Conservation (phyloP, 805 yeast genomes). For the Candida saitoana region DNA sequence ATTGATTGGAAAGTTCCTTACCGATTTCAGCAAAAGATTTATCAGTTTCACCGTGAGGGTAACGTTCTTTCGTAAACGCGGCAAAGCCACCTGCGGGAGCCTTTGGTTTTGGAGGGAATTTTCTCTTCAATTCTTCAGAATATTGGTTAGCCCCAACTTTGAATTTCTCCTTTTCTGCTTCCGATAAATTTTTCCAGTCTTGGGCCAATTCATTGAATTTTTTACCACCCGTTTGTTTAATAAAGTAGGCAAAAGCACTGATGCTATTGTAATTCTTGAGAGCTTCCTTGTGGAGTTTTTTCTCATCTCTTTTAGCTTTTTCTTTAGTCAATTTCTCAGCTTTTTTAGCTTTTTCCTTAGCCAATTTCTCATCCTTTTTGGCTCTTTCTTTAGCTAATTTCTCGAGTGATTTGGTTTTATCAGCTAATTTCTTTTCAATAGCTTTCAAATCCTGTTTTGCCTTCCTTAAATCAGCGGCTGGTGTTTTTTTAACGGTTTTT, state of each 20-base stretch:
- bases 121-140: conserved; percentile 20
- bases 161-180: conserved; percentile 25
- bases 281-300: conserved; percentile 17
- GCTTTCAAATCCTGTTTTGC: conserved; percentile 7
- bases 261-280: conserved; percentile 18
- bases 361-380: conserved; percentile 1
- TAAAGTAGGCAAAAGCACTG: conserved; percentile 5
- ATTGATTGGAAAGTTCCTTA: conserved; percentile 23
- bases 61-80: conserved; percentile 25
- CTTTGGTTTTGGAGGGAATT: conserved; percentile 32
- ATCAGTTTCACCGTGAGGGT: conserved; percentile 15
- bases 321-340: conserved; percentile 1
- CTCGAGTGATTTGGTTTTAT: conserved; percentile 6
- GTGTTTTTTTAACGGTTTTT: conserved; percentile 4
- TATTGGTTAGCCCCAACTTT: conserved; percentile 22
- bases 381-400: conserved; percentile 6
- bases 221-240: conserved; percentile 6
- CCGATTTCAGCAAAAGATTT: conserved; percentile 20
- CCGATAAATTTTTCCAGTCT: conserved; percentile 25
- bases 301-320: conserved; percentile 12
- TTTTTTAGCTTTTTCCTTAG: conserved; percentile 9
- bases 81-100: conserved; percentile 30
- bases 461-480: too few relatives aligned
- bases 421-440: conserved; percentile 7
- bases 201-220: conserved; percentile 15